Conservation (phyloP, 192 early-diverging fungal genomes). For the Chytriomyces sp. region DNA sequence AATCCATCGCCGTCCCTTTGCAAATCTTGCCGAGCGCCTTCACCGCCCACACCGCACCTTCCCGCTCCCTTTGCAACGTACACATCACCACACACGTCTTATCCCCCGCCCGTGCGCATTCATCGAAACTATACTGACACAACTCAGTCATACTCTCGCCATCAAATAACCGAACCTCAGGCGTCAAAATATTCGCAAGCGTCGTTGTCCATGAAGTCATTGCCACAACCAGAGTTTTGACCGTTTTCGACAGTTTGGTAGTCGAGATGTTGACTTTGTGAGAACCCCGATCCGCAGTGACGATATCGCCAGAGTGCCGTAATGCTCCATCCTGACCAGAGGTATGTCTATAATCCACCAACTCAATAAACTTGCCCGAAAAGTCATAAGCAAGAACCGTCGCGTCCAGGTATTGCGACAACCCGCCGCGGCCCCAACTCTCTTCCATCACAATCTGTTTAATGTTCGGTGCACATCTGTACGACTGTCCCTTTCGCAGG, state of each 20-base stretch:
- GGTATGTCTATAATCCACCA: constrained; percentile 6
- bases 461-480: constrained; percentile 34
- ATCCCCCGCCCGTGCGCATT: constrained; percentile 12
- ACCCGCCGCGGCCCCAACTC: constrained; percentile 34
- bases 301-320: constrained; percentile 37
- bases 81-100: constrained; percentile 45
- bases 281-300: constrained; percentile 23
- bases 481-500: constrained; percentile 42
- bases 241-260: constrained; percentile 16
- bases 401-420: constrained; percentile 35
- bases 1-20: constrained; percentile 24
- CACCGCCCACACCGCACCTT: constrained; percentile 33
- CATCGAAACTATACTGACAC: constrained; percentile 40
- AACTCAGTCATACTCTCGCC: constrained; percentile 30
- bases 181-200: constrained; percentile 28
- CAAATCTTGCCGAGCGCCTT: constrained; percentile 37
- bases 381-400: constrained; percentile 35
- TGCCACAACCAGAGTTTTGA: constrained; percentile 40
- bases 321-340: constrained; percentile 23
- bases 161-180: constrained; percentile 40
- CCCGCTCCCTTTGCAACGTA: constrained; percentile 16
- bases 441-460: constrained; percentile 45
- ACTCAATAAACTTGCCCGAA: constrained; percentile 14
- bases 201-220: constrained; percentile 37
- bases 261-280: constrained; percentile 38